These are phyloP conservation scores for Dendrobium huoshanense DNA, from an alignment of 106 monocot genomes.

Conservation along the genomic window DNA sequence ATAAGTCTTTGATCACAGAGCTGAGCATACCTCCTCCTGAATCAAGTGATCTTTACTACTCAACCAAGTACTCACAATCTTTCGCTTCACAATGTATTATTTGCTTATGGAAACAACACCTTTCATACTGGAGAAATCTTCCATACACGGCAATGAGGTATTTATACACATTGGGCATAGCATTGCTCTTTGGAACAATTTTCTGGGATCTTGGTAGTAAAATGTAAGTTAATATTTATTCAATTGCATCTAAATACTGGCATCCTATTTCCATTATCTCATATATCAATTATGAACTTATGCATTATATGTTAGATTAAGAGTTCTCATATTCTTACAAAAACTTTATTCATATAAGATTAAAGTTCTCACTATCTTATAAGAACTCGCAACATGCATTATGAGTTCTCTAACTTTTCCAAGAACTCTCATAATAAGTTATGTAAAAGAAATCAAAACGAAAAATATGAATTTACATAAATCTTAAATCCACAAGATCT, in stretches of 20 bases:
- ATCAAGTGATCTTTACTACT: constrained; percentile 31
- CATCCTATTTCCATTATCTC: neutral
- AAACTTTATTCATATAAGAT: too few species aligned
- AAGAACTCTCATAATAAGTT: too few species aligned
- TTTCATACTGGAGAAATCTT: constrained; percentile 43
- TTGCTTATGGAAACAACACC: constrained; percentile 47
- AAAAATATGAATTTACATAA: too few species aligned
- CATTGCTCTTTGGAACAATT: constrained; percentile 37
- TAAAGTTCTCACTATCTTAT: too few species aligned
- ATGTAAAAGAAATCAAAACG: too few species aligned
- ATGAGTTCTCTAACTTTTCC: too few species aligned
- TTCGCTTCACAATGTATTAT: constrained; percentile 22
- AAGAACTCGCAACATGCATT: too few species aligned
- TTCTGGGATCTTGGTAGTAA: constrained; percentile 39
- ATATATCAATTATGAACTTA: neutral
- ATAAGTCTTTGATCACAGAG: constrained; percentile 26
- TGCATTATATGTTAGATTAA: neutral
- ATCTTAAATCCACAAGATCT: too few species aligned
- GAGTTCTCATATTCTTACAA: too few species aligned
- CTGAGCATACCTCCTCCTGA: constrained; percentile 24
- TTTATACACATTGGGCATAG: constrained; percentile 35
- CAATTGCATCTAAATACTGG: too few species aligned
- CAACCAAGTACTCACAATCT: constrained; percentile 29
- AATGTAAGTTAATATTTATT: constrained; percentile 16
- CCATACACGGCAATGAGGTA: constrained; percentile 28